A percentile compares a stretch with the other conserved stretches of the same genome.
These are phyloP conservation scores for Clavispora phyllophila DNA, from an alignment of 805 yeast species.

Conservation along the genomic window DNA sequence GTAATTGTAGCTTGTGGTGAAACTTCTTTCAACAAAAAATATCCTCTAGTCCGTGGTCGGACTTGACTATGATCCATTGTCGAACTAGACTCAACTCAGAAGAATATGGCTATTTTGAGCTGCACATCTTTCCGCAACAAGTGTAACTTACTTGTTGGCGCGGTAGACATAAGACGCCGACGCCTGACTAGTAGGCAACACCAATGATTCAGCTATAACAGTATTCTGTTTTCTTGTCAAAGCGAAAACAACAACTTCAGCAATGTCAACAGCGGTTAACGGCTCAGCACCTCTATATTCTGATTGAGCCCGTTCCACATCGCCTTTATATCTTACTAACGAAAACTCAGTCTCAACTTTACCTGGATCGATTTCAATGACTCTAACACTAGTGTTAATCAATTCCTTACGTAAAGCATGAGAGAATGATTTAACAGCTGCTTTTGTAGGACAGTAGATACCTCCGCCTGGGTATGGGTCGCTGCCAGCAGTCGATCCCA, in stretches of 20 bases:
- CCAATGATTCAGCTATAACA: constrained; percentile 74
- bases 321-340: constrained; percentile 59
- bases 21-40: no score
- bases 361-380: constrained; percentile 75
- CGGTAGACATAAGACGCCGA: constrained; percentile 58
- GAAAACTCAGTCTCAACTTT: constrained; percentile 78
- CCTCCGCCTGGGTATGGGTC: constrained; percentile 78
- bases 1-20: no score
- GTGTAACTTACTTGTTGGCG: background rate
- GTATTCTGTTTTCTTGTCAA: constrained; percentile 65
- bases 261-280: constrained; percentile 67
- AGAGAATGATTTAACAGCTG: constrained; percentile 67
- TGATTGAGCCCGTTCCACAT: constrained; percentile 51
- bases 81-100: no score
- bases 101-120: no score
- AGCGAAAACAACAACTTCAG: constrained; percentile 66
- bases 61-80: no score
- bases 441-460: constrained; percentile 71
- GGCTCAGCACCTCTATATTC: constrained; percentile 69
- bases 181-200: constrained; percentile 85
- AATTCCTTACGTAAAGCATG: constrained; percentile 71
- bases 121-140: no score
- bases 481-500: constrained; percentile 77
- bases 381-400: constrained; percentile 63
- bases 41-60: no score